phyloP scores from a whole-genome alignment of 495 filamentous ascomycete genomes.

The Chaetomium tenue region DNA sequence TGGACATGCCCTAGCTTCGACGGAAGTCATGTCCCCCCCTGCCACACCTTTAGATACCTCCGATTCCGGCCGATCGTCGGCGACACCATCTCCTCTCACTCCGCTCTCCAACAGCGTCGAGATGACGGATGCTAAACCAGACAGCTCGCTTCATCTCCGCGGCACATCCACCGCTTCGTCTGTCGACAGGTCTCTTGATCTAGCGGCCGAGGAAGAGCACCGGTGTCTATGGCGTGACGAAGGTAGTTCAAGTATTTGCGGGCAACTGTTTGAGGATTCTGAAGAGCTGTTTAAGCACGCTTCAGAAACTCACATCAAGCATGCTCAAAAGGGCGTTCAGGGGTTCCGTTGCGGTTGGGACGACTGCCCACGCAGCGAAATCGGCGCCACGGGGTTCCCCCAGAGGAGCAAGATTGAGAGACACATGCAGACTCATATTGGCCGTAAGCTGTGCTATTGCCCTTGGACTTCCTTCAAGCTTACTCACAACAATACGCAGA shows the following conservation, averaged over 20 bases:
- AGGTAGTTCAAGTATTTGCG: slow-evolving; percentile 28
- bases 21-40: slow-evolving; percentile 29
- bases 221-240: slow-evolving; percentile 37
- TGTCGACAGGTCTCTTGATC: slow-evolving; percentile 7
- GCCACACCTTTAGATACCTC: slow-evolving; percentile 32
- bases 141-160: slow-evolving; percentile 17
- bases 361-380: slow-evolving; percentile 42
- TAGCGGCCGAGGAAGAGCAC: slow-evolving; percentile 27
- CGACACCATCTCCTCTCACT: slow-evolving; percentile 33
- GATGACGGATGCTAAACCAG: slow-evolving; percentile 26
- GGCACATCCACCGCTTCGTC: slow-evolving; percentile 26
- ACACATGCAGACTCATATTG: slow-evolving; percentile 62
- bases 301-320: slow-evolving; percentile 32
- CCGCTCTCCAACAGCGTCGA: slow-evolving; percentile 30
- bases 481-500: slow-evolving; percentile 35
- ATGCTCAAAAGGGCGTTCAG: slow-evolving; percentile 35
- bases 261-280: slow-evolving; percentile 27
- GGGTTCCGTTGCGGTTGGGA: slow-evolving; percentile 40
- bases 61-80: slow-evolving; percentile 31
- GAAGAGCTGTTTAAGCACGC: slow-evolving; percentile 37
- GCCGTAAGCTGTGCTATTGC: slow-evolving; percentile 47
- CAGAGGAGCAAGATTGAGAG: slow-evolving; percentile 61
- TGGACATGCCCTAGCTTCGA: slow-evolving; percentile 19
- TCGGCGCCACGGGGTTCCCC: slow-evolving; percentile 47
- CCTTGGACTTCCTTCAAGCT: neutral